Evolutionary conservation across 2,329 filamentous ascomycete genomes (phyloP).

Genomic region (Sarocladium brachiariae): DNA sequence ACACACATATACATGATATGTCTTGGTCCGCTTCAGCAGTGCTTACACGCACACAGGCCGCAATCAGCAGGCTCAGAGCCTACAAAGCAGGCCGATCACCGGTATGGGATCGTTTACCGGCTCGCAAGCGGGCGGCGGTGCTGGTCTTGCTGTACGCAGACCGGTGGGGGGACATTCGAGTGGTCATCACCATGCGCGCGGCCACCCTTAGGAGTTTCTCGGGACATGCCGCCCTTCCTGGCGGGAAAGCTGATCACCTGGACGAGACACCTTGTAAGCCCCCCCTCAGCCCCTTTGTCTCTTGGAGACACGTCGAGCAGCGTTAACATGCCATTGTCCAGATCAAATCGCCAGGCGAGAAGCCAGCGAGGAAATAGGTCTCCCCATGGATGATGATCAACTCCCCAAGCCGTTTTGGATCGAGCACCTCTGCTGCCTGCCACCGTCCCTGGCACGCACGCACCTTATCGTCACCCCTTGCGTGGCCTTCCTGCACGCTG

Average conservation of each 20-base stretch:
- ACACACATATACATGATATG: not conserved
- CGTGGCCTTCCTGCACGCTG: constrained; percentile 68
- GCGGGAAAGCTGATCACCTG: constrained; percentile 59
- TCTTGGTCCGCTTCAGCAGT: constrained; percentile 9
- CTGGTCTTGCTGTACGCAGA: constrained; percentile 85
- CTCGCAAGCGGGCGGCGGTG: constrained; percentile 72
- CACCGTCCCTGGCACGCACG: constrained; percentile 66
- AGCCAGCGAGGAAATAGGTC: constrained; percentile 87
- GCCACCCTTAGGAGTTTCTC: constrained; percentile 60
- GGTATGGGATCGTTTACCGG: constrained; percentile 54
- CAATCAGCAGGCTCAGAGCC: constrained; percentile 52
- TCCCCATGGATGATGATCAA: constrained; percentile 62
- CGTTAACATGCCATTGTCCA: constrained; percentile 13
- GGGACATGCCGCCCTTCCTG: constrained; percentile 83
- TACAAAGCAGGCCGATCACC: constrained; percentile 56
- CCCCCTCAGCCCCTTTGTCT: not conserved
- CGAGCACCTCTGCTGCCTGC: constrained; percentile 81
- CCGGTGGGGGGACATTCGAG: constrained; percentile 66
- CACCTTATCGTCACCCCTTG: constrained; percentile 69
- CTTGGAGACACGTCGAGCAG: not conserved
- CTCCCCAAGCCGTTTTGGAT: constrained; percentile 74
- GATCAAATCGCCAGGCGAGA: constrained; percentile 84
- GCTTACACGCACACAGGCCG: constrained; percentile 35
- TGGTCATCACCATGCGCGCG: constrained; percentile 63
- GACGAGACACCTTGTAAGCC: constrained; percentile 54